Conservation (phyloP, 805 yeast species). For the Candida orba region DNA sequence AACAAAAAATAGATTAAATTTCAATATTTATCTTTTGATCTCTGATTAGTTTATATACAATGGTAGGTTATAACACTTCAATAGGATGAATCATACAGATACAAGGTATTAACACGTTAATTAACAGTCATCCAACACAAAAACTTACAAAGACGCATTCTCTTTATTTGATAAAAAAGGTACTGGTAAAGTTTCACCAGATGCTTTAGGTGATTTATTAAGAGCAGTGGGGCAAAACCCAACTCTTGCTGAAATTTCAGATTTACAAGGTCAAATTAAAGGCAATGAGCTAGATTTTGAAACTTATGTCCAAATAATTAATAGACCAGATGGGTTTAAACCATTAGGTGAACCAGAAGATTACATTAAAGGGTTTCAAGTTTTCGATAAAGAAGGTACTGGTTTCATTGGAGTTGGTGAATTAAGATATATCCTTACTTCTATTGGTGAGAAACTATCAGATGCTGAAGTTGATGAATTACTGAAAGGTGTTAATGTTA, state of each 20-base stretch:
- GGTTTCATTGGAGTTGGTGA: conserved; percentile 98
- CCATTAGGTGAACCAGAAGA: conserved; percentile 82
- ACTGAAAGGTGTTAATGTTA: conserved; percentile 89
- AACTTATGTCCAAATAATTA: conserved; percentile 66
- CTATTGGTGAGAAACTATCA: conserved; percentile 88
- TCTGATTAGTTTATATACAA: background rate
- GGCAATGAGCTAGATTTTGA: conserved; percentile 56
- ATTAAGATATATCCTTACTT: conserved; percentile 86
- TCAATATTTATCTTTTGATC: background rate
- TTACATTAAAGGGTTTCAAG: conserved; percentile 93
- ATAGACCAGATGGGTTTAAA: conserved; percentile 84
- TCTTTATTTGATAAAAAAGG: conserved; percentile 96
- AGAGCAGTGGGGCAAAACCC: conserved; percentile 99
- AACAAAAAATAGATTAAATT: background rate
- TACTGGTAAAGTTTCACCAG: conserved; percentile 80
- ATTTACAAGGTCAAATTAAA: conserved; percentile 36
- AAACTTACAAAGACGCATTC: conserved; percentile 78
- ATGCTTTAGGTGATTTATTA: conserved; percentile 83
- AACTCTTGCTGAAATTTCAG: conserved; percentile 77
- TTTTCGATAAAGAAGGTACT: conserved; percentile 90
- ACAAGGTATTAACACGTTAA: no score
- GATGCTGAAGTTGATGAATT: conserved; percentile 94
- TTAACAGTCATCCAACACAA: conserved; percentile 23
- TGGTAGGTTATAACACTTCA: background rate
- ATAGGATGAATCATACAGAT: no score